phyloP scores from a whole-genome alignment of 2,329 filamentous ascomycete species.

The Thelonectria rubi region DNA sequence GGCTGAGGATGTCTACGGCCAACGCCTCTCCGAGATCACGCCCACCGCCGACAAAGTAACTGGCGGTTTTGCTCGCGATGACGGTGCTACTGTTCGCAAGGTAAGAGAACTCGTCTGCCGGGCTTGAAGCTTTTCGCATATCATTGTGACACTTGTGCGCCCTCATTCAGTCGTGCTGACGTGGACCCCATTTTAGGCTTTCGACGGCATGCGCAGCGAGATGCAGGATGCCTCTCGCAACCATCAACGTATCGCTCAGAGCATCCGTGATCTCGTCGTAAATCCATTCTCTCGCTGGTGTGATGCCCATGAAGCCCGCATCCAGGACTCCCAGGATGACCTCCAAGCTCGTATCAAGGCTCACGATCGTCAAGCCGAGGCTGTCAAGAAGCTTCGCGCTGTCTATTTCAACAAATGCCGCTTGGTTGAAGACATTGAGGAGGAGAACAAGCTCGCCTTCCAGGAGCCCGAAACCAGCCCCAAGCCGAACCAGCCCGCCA shows the following conservation, averaged over 20 bases:
- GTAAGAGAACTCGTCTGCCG: slow-evolving; percentile 54
- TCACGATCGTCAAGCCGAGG: slow-evolving; percentile 90
- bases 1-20: slow-evolving; percentile 89
- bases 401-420: slow-evolving; percentile 99
- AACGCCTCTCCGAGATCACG: slow-evolving; percentile 82
- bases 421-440: slow-evolving; percentile 93
- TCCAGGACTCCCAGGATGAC: slow-evolving; percentile 95
- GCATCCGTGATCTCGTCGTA: slow-evolving; percentile 94
- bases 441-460: slow-evolving; percentile 98
- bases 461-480: slow-evolving; percentile 83
- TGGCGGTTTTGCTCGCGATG: slow-evolving; percentile 88
- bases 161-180: slow-evolving; percentile 19
- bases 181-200: slow-evolving; percentile 68
- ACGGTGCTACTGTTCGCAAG: slow-evolving; percentile 95
- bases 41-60: slow-evolving; percentile 82
- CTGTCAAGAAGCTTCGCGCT: slow-evolving; percentile 90
- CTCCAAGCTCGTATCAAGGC: slow-evolving; percentile 90
- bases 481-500: slow-evolving; percentile 59
- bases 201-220: slow-evolving; percentile 89
- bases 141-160: slow-evolving; percentile 10
- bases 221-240: slow-evolving; percentile 91
- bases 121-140: neutral
- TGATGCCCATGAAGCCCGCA: slow-evolving; percentile 88
- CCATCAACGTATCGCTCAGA: slow-evolving; percentile 95
- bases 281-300: slow-evolving; percentile 96